Base-by-base conservation (phyloP, 331 rosid genomes). In the Cydonia oblonga region DNA sequence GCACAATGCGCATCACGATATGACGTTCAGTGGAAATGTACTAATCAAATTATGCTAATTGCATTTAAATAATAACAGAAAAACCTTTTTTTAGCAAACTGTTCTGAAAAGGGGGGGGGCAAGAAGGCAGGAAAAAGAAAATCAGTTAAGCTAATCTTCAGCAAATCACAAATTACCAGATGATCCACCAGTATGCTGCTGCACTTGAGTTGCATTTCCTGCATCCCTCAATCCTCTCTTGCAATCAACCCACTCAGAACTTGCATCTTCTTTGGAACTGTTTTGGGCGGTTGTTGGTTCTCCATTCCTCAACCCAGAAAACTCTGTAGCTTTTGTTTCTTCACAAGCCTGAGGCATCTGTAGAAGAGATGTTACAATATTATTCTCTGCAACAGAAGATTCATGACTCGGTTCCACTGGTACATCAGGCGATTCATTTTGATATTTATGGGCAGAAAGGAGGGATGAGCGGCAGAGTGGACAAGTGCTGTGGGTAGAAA, bases 391-490 rank as follows among this genome's bases (percentile, higher is more conserved):
- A 64, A 56, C 29, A 57, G 78, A 68, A 42, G 71, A 46, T 18
- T 40, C 78, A 60, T 29, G 84, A 61, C 65, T 40, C 20, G 35
- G 29, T 54, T 70, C 80, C 14, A 38, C 69, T 38, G 64, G 70
- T 30, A 70, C 12, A 61, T 53, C 66, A 15, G 69, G 80, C 9
- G 33, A 67, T 33, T 70, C 73, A 62, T 80, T 35, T 14, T 72
- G 66, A 29, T 75, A 68, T 38, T 75, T 78, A 24, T 73, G 52
- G 57, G 78, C 29, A 9, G 81, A 46, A 53, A 85, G 84, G 59
- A 85, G 82, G 10, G 84, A 76, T 65, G 87, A 76, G 77, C 98
- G 98, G 76, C 98, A 92, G 77, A 92, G 98, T 20, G 98, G 98
- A 65, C 98, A 92, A 66, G 98, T 92, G 69, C 76, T 78, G 82